These are phyloP conservation scores for Scortechinia acanthostroma DNA, from an alignment of 2,329 filamentous ascomycete genomes.

Conservation along the genomic window DNA sequence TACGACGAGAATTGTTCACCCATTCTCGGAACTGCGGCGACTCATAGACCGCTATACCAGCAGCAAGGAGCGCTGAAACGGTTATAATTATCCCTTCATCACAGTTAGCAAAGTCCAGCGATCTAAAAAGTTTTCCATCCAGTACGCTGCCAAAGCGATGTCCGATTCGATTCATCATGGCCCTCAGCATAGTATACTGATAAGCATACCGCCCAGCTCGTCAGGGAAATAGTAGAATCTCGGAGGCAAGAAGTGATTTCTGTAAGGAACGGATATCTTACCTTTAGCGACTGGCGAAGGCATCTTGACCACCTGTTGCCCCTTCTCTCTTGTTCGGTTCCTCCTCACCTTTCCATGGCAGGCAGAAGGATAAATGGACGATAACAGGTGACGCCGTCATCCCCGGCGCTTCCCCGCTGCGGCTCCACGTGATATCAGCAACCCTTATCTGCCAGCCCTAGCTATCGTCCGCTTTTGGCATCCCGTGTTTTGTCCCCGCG, in stretches of 20 bases:
- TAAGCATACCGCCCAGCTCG: neutral
- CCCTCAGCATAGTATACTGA: too few relatives aligned
- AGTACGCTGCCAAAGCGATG: too few relatives aligned
- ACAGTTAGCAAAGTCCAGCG: too few relatives aligned
- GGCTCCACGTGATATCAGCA: neutral
- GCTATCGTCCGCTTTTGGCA: neutral
- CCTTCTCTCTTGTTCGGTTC: too few relatives aligned
- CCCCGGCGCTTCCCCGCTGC: neutral
- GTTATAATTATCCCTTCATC: constrained; percentile 60
- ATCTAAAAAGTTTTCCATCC: too few relatives aligned
- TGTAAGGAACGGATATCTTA: too few relatives aligned
- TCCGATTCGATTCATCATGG: too few relatives aligned
- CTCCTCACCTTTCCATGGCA: too few relatives aligned
- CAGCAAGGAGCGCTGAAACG: constrained; percentile 51
- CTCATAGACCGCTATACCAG: constrained; percentile 56
- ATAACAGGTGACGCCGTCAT: neutral
- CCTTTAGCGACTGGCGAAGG: neutral
- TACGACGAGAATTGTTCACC: constrained; percentile 52
- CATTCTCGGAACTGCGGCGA: constrained; percentile 56
- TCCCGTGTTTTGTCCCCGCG: neutral
- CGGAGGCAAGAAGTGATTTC: too few relatives aligned
- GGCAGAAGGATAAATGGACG: too few relatives aligned
- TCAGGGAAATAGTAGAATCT: neutral
- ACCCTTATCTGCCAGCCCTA: neutral
- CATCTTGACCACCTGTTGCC: too few relatives aligned